These are phyloP conservation scores for Pythium periplocum DNA, from an alignment of 352 stramenopile genomes.

Conservation along the genomic window DNA sequence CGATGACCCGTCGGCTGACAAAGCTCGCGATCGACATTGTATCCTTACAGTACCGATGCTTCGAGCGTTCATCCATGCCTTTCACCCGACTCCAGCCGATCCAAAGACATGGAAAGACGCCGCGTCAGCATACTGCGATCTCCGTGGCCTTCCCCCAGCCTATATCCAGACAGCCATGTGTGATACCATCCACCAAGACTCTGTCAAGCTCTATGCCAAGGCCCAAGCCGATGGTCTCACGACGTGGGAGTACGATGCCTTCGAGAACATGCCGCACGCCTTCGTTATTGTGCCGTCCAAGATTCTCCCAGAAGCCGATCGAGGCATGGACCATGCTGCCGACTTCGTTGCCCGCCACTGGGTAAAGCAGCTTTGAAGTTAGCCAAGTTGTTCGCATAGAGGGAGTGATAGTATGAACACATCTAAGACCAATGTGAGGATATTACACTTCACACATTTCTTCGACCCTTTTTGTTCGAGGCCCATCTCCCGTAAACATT, in stretches of 20 bases:
- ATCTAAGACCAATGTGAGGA: too few relatives aligned
- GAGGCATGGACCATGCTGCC: not conserved
- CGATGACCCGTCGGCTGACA: too few relatives aligned
- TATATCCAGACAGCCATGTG: not conserved
- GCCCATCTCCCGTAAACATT: too few relatives aligned
- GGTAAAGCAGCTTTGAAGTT: too few relatives aligned
- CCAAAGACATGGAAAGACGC: conserved; percentile 6
- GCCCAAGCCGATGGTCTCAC: not conserved
- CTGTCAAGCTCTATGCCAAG: not conserved
- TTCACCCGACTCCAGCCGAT: not conserved
- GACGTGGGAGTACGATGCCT: not conserved
- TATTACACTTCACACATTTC: too few relatives aligned
- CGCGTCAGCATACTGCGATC: conserved; percentile 3
- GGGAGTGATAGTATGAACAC: too few relatives aligned
- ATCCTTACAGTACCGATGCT: not conserved
- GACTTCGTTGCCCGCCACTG: not conserved
- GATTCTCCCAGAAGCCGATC: not conserved
- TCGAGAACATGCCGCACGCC: not conserved
- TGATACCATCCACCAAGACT: not conserved
- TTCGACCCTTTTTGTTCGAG: too few relatives aligned
- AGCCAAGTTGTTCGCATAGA: too few relatives aligned
- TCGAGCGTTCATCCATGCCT: not conserved
- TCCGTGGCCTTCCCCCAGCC: not conserved
- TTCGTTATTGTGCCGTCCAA: not conserved
- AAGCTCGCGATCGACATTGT: not conserved